A percentile compares a stretch with the other conserved stretches of the same genome.
These are phyloP conservation scores for sorghum (Sorghum bicolor) DNA, from an alignment of 176 grass and related monocot genomes.

Conservation along the genomic window Sorghum_bicolor_NCBIv3 NC_012879.2:2784001-2784500, in stretches of 20 bases:
- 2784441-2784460: neutral
- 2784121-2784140: neutral
- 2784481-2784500: slow-evolving; percentile 51
- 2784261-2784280: neutral
- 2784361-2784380: slow-evolving; percentile 28
- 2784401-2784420: neutral
- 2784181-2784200: neutral
- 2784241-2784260: neutral
- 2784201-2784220: neutral
- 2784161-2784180: neutral
- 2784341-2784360: neutral
- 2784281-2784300: neutral
- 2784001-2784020: neutral
- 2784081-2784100: neutral
- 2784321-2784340: slow-evolving; percentile 5
- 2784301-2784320: slow-evolving; percentile 6
- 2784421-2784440: neutral
- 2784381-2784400: neutral
- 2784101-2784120: neutral
- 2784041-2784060: neutral
- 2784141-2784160: slow-evolving; percentile 18
- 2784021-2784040: neutral
- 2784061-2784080: neutral
- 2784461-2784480: slow-evolving; percentile 41
- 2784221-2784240: slow-evolving; percentile 7